Evolutionary conservation across 192 early-diverging fungal species (phyloP).

Genomic region (Linnemannia schmuckeri): DNA sequence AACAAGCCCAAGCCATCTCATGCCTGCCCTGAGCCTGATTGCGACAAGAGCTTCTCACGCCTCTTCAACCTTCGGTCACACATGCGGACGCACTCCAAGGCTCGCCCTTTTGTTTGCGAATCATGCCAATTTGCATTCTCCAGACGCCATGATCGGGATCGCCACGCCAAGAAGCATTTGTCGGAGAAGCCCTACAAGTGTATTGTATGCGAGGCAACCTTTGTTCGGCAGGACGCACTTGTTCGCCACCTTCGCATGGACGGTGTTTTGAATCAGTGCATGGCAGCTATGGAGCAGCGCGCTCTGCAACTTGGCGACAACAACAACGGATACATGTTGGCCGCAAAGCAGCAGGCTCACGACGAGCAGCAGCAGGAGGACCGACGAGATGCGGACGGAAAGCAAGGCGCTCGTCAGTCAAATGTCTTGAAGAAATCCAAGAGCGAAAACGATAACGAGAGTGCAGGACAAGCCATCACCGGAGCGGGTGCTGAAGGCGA

Average conservation of each 20-base stretch:
- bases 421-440: background rate
- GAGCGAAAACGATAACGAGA: background rate
- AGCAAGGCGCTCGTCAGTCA: background rate
- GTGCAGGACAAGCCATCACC: background rate
- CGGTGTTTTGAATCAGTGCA: slow-evolving; percentile 50
- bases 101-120: slow-evolving; percentile 75
- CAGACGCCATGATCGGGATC: slow-evolving; percentile 83
- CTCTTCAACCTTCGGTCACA: slow-evolving; percentile 90
- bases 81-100: slow-evolving; percentile 79
- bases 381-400: slow-evolving; percentile 14
- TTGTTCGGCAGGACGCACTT: slow-evolving; percentile 53
- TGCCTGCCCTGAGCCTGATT: slow-evolving; percentile 76
- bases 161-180: slow-evolving; percentile 79
- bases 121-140: slow-evolving; percentile 77
- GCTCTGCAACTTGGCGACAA: slow-evolving; percentile 35
- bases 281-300: slow-evolving; percentile 56
- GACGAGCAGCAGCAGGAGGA: slow-evolving; percentile 43
- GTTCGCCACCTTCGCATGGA: slow-evolving; percentile 55
- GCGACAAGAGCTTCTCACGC: slow-evolving; percentile 85
- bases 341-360: slow-evolving; percentile 48
- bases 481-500: slow-evolving; percentile 10
- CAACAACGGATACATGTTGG: slow-evolving; percentile 38
- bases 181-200: slow-evolving; percentile 72
- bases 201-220: slow-evolving; percentile 63
- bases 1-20: slow-evolving; percentile 48